Evolutionary conservation across 345 rosid genomes (phyloP).

Genomic region (Sonneratia alba): DNA sequence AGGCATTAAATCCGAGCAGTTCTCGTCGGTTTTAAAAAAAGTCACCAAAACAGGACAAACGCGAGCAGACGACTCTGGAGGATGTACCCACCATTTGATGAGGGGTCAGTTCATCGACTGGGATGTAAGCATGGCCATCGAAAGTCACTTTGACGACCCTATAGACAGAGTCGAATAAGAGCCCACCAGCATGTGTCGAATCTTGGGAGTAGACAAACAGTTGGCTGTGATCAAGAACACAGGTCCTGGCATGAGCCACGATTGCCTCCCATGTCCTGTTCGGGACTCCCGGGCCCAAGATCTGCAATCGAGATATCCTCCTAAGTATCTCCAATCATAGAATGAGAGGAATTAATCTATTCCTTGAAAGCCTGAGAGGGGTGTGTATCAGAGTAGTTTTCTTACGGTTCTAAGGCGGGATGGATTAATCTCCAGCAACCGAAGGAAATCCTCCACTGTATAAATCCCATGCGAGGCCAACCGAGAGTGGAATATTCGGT

Average conservation of each 20-base stretch:
- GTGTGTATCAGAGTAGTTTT: constrained; percentile 17
- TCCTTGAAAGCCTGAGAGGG: neutral
- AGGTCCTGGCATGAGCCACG: constrained; percentile 42
- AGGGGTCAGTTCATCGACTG: constrained; percentile 21
- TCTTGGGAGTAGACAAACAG: constrained; percentile 21
- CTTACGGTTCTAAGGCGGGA: constrained; percentile 36
- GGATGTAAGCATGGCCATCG: constrained; percentile 20
- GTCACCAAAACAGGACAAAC: neutral
- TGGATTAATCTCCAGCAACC: constrained; percentile 8
- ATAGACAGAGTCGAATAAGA: constrained; percentile 27
- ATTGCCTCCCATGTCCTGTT: constrained; percentile 43
- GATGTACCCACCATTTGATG: constrained; percentile 24
- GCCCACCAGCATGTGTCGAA: too few species aligned
- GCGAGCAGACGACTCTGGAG: neutral
- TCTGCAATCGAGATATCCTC: constrained; percentile 31
- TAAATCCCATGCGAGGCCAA: constrained; percentile 15
- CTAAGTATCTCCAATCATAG: constrained; percentile 11
- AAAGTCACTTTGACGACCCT: constrained; percentile 34
- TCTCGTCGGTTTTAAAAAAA: neutral
- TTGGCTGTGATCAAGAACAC: constrained; percentile 40
- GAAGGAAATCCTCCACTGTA: constrained; percentile 33
- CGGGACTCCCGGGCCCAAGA: constrained; percentile 26
- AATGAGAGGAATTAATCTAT: neutral
- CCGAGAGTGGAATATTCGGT: constrained; percentile 33
- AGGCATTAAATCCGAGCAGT: neutral